phyloP scores from a whole-genome alignment of 202 grass and related monocot genomes.

The Carex arenaria region DNA sequence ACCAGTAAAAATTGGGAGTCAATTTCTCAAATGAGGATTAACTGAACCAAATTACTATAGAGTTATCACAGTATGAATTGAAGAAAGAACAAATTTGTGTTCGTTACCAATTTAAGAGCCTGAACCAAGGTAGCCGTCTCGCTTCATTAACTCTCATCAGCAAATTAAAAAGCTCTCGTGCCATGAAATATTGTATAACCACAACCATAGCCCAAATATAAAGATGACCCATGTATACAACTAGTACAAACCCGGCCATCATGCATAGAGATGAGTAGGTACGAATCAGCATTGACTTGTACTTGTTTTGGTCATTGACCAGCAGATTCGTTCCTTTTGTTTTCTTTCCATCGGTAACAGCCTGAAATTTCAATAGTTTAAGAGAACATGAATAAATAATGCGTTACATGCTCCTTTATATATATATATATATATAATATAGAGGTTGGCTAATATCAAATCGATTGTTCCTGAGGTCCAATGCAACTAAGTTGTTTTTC shows the following conservation, averaged over 20 bases:
- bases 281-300: constrained; percentile 97
- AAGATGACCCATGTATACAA: constrained; percentile 92
- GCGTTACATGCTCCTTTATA: too few relatives aligned
- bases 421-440: too few relatives aligned
- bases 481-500: too few relatives aligned
- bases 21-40: neutral
- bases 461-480: too few relatives aligned
- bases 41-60: neutral
- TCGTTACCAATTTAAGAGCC: constrained; percentile 86
- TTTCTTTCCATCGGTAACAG: constrained; percentile 52
- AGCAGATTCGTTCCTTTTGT: constrained; percentile 62
- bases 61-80: neutral
- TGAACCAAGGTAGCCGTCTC: constrained; percentile 82
- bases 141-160: constrained; percentile 87
- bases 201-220: constrained; percentile 98
- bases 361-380: constrained; percentile 40
- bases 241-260: constrained; percentile 67
- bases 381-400: constrained; percentile 3
- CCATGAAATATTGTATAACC: constrained; percentile 97
- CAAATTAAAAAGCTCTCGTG: constrained; percentile 89
- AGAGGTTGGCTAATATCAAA: too few relatives aligned
- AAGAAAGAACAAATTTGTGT: neutral
- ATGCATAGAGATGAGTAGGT: constrained; percentile 97
- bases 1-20: neutral
- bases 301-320: constrained; percentile 90